A percentile compares a stretch with the other conserved stretches of the same genome.
Conservation (phyloP, 176 grass and related monocot genomes). For the Calamus simplicifolius region DNA sequence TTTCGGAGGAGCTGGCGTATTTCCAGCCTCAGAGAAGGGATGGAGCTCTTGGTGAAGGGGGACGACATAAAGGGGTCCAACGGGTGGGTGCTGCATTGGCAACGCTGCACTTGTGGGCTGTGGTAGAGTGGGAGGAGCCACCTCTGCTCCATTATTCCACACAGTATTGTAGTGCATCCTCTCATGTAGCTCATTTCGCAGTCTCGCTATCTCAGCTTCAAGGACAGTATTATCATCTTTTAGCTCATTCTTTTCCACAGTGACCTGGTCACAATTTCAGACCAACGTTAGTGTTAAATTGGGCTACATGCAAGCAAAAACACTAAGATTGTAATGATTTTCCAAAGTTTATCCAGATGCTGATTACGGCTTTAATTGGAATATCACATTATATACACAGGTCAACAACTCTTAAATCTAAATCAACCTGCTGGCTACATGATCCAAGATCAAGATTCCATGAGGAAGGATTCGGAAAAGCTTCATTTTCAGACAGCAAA, state of each 20-base stretch:
- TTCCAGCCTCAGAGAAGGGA: not conserved
- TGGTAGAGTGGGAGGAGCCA: not conserved
- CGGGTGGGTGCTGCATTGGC: slow-evolving; percentile 6
- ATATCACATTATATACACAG: too few species aligned
- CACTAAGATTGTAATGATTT: too few species aligned
- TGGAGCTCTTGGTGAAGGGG: slow-evolving; percentile 9
- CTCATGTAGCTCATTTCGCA: slow-evolving; percentile 12
- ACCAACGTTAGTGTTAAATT: not conserved
- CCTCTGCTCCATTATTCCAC: not conserved
- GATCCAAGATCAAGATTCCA: too few species aligned
- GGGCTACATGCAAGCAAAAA: too few species aligned
- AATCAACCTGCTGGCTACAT: too few species aligned
- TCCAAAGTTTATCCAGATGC: too few species aligned
- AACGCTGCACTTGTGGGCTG: not conserved
- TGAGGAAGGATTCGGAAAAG: too few species aligned
- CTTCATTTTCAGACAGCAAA: too few species aligned
- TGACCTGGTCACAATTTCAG: slow-evolving; percentile 5
- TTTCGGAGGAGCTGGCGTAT: not conserved
- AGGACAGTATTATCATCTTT: slow-evolving; percentile 18
- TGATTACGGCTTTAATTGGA: too few species aligned
- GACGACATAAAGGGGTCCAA: not conserved
- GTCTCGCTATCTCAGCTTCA: slow-evolving; percentile 3
- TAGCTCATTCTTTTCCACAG: slow-evolving; percentile 14
- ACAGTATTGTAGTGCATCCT: slow-evolving; percentile 1
- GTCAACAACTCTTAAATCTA: too few species aligned